Evolutionary conservation across 1,139 yeast species (phyloP).

Genomic region (Debaryomyces subglobosus): DNA sequence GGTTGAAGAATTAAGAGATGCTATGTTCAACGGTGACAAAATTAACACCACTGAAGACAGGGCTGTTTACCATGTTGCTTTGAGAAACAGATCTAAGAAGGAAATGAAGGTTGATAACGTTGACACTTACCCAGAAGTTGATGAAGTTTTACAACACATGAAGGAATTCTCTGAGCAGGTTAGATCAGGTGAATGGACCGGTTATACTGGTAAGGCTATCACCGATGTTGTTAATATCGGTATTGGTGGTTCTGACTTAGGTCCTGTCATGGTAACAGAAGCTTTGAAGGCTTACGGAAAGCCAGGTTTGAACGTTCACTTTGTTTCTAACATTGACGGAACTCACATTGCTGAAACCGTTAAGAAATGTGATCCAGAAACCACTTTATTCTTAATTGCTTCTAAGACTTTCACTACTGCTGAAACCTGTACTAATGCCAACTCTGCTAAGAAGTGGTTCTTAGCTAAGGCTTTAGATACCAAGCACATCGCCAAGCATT

Average conservation of each 20-base stretch:
- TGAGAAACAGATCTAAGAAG: slow-evolving; percentile 86
- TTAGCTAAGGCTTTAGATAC: slow-evolving; percentile 68
- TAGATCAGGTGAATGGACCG: slow-evolving; percentile 94
- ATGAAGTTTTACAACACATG: slow-evolving; percentile 90
- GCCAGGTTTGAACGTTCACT: slow-evolving; percentile 78
- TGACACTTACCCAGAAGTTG: slow-evolving; percentile 89
- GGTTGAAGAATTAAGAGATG: slow-evolving; percentile 85
- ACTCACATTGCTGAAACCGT: slow-evolving; percentile 93
- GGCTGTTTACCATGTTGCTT: slow-evolving; percentile 95
- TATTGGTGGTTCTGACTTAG: slow-evolving; percentile 98
- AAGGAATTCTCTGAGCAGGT: slow-evolving; percentile 88
- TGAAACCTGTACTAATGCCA: slow-evolving; percentile 95
- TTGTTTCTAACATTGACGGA: slow-evolving; percentile 97
- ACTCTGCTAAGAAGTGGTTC: slow-evolving; percentile 94
- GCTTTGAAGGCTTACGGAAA: slow-evolving; percentile 89
- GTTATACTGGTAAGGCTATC: slow-evolving; percentile 93
- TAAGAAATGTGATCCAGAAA: slow-evolving; percentile 78
- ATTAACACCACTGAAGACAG: slow-evolving; percentile 95
- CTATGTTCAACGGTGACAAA: slow-evolving; percentile 88
- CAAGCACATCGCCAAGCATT: slow-evolving; percentile 88
- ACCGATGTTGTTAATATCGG: slow-evolving; percentile 96
- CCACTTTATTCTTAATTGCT: slow-evolving; percentile 92
- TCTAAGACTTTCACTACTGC: slow-evolving; percentile 99
- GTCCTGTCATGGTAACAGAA: slow-evolving; percentile 99
- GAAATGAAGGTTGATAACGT: slow-evolving; percentile 86